Base-by-base conservation (phyloP, 2,329 filamentous ascomycete species). In the Ophiostoma sp. region DNA sequence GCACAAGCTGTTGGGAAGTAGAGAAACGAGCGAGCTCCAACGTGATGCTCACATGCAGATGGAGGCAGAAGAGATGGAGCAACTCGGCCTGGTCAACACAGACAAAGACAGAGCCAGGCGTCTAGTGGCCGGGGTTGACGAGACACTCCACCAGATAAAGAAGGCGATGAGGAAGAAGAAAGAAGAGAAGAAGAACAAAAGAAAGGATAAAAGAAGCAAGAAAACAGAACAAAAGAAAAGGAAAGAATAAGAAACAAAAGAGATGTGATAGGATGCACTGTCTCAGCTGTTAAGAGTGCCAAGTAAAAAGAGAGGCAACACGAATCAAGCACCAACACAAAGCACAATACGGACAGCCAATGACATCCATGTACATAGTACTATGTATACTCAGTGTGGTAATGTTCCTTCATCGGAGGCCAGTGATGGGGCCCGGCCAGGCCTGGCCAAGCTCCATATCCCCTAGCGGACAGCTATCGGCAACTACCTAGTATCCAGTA, bases 241-340 rank as follows among this genome's bases (percentile, higher is more conserved):
- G 39, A 48, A n/a, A 71, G 57, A 41, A 62, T 41, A 57, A 33
- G 39, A 66, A 62, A 52, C 15, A 60, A 39, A 65, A 68, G 39
- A 57, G 6, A 23, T 11, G n/a, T 20, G n/a, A 23, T 17, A 23
- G 48, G 27, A 31, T 31, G 27, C 27, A 31, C 27, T 31, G 27
- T 31, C 27, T 31, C 27, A 31, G 27, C 27, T 31, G 27, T 31
- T 31, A n/a, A 54, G 48, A 54, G 48, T 31, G 20, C n/a, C 6
- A n/a, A 54, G 48, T 2, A 11, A 2, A n/a, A 54, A n/a, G n/a
- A 54, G 48, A 23, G 6, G n/a, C 6, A 23, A 15, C 13, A 17
- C 17, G 15, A 48, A 1, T 31, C 27, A 31, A 31, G 27, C 27
- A 31, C 27, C 27, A 31, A 31, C 27, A 31, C 27, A 31, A 31